phyloP scores from a whole-genome alignment of 495 filamentous ascomycete genomes.

The Penicillium odoratum region DNA sequence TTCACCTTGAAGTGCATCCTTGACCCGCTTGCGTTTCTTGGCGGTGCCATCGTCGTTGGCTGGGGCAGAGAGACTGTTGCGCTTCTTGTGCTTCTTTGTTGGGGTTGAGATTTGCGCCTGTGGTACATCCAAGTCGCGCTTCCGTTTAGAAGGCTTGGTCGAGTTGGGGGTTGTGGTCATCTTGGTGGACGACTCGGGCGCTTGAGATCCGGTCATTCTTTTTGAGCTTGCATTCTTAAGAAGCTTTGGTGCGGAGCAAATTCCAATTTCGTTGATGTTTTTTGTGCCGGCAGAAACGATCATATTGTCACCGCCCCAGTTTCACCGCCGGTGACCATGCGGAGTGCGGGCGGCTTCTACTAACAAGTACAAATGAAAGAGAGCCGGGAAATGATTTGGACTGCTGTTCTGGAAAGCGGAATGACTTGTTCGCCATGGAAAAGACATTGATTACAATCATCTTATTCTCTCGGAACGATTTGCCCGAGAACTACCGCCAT shows the following conservation, averaged over 20 bases:
- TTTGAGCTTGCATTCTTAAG: conserved; percentile 6
- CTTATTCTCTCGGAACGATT: conserved; percentile 7
- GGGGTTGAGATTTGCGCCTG: conserved; percentile 35
- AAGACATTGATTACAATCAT: conserved; percentile 5
- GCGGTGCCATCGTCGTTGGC: conserved; percentile 17
- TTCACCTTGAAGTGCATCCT: conserved; percentile 16
- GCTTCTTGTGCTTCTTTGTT: conserved; percentile 42
- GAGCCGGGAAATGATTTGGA: conserved; percentile 8
- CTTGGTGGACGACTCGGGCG: conserved; percentile 21
- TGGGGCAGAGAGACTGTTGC: conserved; percentile 20
- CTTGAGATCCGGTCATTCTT: conserved; percentile 32
- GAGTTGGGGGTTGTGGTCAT: conserved; percentile 21
- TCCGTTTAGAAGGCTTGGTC: conserved; percentile 39
- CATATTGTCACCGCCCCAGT: conserved; percentile 10
- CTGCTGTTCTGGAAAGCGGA: conserved; percentile 5
- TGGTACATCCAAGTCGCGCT: conserved; percentile 36
- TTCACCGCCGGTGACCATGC: background rate
- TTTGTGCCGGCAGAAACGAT: conserved; percentile 18
- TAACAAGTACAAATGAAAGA: background rate
- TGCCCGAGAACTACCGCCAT: conserved; percentile 22
- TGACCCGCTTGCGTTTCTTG: conserved; percentile 29
- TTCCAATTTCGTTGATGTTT: conserved; percentile 19
- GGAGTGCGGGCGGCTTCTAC: background rate
- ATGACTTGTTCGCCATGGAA: conserved; percentile 23
- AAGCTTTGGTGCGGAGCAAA: conserved; percentile 13